Percentiles rank a stretch among this genome's conserved stretches.
These are phyloP conservation scores for Phylloporus sp. DNA, from an alignment of 768 basidiomycete species.

Conservation along the genomic window DNA sequence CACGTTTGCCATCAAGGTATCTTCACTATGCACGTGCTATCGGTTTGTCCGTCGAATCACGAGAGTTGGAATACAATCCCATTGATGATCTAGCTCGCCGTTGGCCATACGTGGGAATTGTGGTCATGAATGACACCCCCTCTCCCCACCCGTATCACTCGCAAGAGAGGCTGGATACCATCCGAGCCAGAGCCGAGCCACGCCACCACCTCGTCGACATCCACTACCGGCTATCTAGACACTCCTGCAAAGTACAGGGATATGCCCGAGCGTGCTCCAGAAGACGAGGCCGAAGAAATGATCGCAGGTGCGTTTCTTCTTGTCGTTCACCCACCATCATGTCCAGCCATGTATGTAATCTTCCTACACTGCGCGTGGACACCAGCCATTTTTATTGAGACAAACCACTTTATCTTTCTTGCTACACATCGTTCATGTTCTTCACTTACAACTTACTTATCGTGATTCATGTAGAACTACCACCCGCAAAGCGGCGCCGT, in stretches of 20 bases:
- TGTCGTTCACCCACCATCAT: slow-evolving; percentile 23
- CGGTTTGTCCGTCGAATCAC: too few species aligned
- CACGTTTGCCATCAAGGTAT: neutral
- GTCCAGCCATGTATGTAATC: slow-evolving; percentile 14
- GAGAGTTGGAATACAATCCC: too few species aligned
- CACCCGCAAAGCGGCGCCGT: slow-evolving; percentile 74
- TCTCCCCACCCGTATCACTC: slow-evolving; percentile 37
- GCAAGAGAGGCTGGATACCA: slow-evolving; percentile 76
- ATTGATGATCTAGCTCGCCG: too few species aligned
- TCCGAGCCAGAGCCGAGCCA: slow-evolving; percentile 51
- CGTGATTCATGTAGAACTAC: slow-evolving; percentile 62
- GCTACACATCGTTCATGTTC: slow-evolving; percentile 24
- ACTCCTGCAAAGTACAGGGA: slow-evolving; percentile 61
- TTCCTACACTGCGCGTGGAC: slow-evolving; percentile 8
- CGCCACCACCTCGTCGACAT: slow-evolving; percentile 49
- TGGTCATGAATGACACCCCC: too few species aligned
- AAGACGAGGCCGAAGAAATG: slow-evolving; percentile 44
- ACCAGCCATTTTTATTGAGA: slow-evolving; percentile 12
- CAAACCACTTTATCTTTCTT: slow-evolving; percentile 13
- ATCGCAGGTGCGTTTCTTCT: slow-evolving; percentile 38
- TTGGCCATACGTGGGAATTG: too few species aligned
- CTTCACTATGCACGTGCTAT: neutral
- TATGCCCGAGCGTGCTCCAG: slow-evolving; percentile 28
- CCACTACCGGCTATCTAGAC: slow-evolving; percentile 63
- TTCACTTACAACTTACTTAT: slow-evolving; percentile 39